A percentile compares a stretch with the other conserved stretches of the same genome.
Evolutionary conservation across 768 basidiomycete species (phyloP).

Genomic region (Leccinum obscurum): DNA sequence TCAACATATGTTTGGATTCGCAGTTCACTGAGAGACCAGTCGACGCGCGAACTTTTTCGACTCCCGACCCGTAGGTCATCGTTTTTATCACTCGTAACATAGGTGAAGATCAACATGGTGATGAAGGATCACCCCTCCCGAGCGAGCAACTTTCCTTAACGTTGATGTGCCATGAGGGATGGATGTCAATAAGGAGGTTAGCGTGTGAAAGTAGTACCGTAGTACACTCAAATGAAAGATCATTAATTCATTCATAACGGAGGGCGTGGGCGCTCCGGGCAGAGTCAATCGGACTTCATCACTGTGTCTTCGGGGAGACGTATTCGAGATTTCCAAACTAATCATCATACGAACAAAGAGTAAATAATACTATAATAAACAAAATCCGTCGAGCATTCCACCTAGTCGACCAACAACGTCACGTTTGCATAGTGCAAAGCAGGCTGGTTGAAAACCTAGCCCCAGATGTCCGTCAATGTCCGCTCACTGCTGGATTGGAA

Average conservation of each 20-base stretch:
- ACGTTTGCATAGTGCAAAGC: background rate
- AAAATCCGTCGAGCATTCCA: background rate
- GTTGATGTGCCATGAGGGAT: too few relatives aligned
- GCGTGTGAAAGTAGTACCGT: too few relatives aligned
- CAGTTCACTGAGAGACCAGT: too few relatives aligned
- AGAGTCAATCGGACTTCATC: background rate
- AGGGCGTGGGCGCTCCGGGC: background rate
- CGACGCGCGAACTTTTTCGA: too few relatives aligned
- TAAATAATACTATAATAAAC: background rate
- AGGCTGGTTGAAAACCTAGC: background rate
- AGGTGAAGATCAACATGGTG: too few relatives aligned
- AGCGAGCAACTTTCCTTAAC: too few relatives aligned
- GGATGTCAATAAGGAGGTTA: too few relatives aligned
- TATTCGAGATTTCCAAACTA: background rate
- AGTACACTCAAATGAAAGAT: too few relatives aligned
- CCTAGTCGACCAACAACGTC: constrained; percentile 1
- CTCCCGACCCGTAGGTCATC: too few relatives aligned
- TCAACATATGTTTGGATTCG: background rate
- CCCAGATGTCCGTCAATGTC: background rate
- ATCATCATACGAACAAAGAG: background rate
- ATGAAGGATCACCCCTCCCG: too few relatives aligned
- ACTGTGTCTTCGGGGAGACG: background rate
- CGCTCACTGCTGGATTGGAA: background rate
- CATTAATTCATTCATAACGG: too few relatives aligned
- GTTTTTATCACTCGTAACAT: too few relatives aligned